phyloP scores from a whole-genome alignment of 2,329 filamentous ascomycete genomes.

The Talaromyces sp. region DNA sequence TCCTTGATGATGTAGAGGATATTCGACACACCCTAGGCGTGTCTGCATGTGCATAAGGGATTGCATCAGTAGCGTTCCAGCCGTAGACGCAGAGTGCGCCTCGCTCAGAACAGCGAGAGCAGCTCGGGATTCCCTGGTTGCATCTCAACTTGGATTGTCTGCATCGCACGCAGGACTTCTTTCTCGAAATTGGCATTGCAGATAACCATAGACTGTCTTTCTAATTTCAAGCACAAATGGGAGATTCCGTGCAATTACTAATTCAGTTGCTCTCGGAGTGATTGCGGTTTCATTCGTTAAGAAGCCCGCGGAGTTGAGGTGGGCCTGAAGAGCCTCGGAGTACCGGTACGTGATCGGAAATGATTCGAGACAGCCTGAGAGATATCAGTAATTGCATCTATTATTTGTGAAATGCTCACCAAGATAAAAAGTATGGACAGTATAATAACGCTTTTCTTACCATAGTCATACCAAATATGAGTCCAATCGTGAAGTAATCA shows the following conservation, averaged over 20 bases:
- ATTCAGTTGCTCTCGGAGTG: background rate
- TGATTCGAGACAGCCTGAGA: background rate
- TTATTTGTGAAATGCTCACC: background rate
- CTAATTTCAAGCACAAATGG: too few species aligned
- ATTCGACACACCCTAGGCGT: background rate
- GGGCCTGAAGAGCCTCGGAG: background rate
- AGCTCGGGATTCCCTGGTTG: constrained; percentile 7
- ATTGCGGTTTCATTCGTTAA: background rate
- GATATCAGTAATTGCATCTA: background rate
- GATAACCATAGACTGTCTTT: background rate
- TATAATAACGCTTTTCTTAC: background rate
- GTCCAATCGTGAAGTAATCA: background rate
- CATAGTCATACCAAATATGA: background rate
- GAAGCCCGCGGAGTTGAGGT: constrained; percentile 11
- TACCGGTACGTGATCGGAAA: background rate
- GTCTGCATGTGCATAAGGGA: background rate
- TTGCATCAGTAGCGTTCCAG: background rate
- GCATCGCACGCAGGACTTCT: constrained; percentile 12
- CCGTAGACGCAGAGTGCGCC: constrained; percentile 10
- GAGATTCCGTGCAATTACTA: too few species aligned
- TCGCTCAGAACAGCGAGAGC: constrained; percentile 13
- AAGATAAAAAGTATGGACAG: background rate
- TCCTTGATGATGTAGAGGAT: background rate
- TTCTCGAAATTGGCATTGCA: constrained; percentile 12
- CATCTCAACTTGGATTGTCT: constrained; percentile 14